Evolutionary conservation across 169 alveolate species (phyloP), one percentile per base, ranked within the genome.

Genomic region (Prorocentrum cordatum): DNA sequence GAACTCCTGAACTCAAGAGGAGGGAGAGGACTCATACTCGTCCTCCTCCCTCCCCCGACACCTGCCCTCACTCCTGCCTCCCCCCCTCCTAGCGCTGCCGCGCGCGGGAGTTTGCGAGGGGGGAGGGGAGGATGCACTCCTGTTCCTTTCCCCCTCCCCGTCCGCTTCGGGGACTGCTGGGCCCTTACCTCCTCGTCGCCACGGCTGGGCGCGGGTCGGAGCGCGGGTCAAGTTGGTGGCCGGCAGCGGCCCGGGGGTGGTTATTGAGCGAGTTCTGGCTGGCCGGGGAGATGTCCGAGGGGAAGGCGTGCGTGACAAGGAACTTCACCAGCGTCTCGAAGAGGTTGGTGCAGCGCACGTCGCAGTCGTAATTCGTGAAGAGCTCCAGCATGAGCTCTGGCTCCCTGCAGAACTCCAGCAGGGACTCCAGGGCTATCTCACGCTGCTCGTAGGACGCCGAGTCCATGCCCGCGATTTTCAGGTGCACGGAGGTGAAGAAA

Each of bases 391-490:
- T 88, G 36, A 92, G 64, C 79, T 83, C 91, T 2, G 94, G 94
- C 79, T 92, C 94, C 12, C 94, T 59, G 61, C 93, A 92, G 89
- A 92, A 88, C 87, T 92, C 94, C 80, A 92, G 64, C 24, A 92
- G 92, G 75, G 92, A 84, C 62, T 92, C 94, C 75, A 92, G 54
- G 9, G 94, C 94, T 61, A 92, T 75, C 61, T 92, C 94, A 29
- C 92, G 67, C 84, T 90, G 92, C 67, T 92, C 93, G 82, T 58
- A 80, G 62, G 89, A 36, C 36, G 85, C 73, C 2, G 92, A 50
- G 61, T 72, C 86, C 24, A 22, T 39, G 67, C 92, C 87, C 39
- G 92, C 94, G 36, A 92, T 92, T 92, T 88, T 92, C 64, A 92
- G 80, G 91, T 92, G 94, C 18, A 92, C 83, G 26, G 93, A 84